Percentiles rank a stretch among this genome's conserved stretches.
phyloP scores from a whole-genome alignment of 768 basidiomycete species.

The Mycena chlorophos region DNA sequence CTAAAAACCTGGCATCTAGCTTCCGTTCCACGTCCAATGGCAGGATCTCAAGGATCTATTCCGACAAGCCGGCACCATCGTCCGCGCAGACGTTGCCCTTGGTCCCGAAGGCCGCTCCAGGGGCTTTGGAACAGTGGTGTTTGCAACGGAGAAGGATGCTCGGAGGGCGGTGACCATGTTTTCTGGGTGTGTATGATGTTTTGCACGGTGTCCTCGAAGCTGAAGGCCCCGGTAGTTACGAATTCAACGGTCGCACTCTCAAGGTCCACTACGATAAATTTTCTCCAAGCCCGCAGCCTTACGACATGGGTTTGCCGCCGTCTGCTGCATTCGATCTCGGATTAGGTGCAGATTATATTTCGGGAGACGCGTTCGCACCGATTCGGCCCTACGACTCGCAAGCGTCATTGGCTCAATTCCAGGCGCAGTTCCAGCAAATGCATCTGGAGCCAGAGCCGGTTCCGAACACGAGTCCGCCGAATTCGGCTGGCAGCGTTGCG shows the following conservation, averaged over 20 bases:
- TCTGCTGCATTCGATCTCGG: slow-evolving; percentile 5
- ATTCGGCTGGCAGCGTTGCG: slow-evolving; percentile 7
- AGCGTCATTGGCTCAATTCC: slow-evolving; percentile 8
- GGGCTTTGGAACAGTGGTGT: slow-evolving; percentile 92
- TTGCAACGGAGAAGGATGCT: slow-evolving; percentile 80
- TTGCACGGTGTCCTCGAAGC: slow-evolving; percentile 5
- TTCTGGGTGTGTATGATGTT: slow-evolving; percentile 72
- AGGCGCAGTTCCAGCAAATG: slow-evolving; percentile 10
- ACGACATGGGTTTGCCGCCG: slow-evolving; percentile 22
- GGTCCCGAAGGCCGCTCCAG: slow-evolving; percentile 86
- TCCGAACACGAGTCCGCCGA: slow-evolving; percentile 13
- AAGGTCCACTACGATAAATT: slow-evolving; percentile 94
- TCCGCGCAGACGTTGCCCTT: slow-evolving; percentile 88
- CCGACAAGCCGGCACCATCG: slow-evolving; percentile 83
- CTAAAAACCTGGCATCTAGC: slow-evolving; percentile 41
- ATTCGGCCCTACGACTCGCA: slow-evolving; percentile 16
- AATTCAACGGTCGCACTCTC: slow-evolving; percentile 82
- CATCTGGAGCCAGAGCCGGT: slow-evolving; percentile 2
- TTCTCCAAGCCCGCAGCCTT: slow-evolving; percentile 38
- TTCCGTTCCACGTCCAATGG: slow-evolving; percentile 95
- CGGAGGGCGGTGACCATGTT: slow-evolving; percentile 84
- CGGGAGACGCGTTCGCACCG: too few relatives aligned
- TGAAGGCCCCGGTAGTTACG: slow-evolving; percentile 54
- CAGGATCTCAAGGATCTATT: slow-evolving; percentile 98
- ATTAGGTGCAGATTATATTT: slow-evolving; percentile 1